Conservation (phyloP, 768 basidiomycete species). For the Panus rudis region DNA sequence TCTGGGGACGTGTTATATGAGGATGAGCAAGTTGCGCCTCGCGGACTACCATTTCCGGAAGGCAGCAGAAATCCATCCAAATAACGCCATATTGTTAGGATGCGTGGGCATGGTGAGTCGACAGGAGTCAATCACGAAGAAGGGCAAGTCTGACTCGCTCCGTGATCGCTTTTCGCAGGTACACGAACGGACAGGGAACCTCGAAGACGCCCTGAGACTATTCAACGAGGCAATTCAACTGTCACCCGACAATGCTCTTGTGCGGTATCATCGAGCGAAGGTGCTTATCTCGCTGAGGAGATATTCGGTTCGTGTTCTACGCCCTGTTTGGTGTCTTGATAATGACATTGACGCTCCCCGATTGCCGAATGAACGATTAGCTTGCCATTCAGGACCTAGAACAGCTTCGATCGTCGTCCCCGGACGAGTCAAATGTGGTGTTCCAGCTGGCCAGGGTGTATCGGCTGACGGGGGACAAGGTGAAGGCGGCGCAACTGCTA, state of each 20-base stretch:
- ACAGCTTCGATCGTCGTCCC: conserved; percentile 70
- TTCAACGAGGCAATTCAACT: conserved; percentile 78
- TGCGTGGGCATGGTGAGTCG: conserved; percentile 91
- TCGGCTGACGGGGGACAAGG: conserved; percentile 69
- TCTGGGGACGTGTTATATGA: conserved; percentile 92
- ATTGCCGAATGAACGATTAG: conserved; percentile 36
- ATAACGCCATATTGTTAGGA: conserved; percentile 91
- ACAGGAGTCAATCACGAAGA: neutral
- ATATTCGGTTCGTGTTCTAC: conserved; percentile 58
- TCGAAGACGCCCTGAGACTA: conserved; percentile 64
- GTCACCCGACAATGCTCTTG: conserved; percentile 85
- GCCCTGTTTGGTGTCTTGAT: conserved; percentile 10
- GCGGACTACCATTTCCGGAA: conserved; percentile 97
- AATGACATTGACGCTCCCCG: no score
- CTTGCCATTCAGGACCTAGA: conserved; percentile 77
- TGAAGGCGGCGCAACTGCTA: conserved; percentile 77
- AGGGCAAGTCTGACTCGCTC: no score
- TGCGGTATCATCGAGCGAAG: conserved; percentile 90
- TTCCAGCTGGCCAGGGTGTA: conserved; percentile 95
- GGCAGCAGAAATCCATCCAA: conserved; percentile 87
- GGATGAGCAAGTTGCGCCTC: conserved; percentile 86
- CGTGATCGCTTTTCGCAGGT: conserved; percentile 44
- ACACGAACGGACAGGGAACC: conserved; percentile 78
- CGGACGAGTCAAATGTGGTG: conserved; percentile 94
- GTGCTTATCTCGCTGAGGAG: conserved; percentile 79